These are phyloP conservation scores for Diaporthe citrichinensis DNA, from an alignment of 2,329 filamentous ascomycete genomes.

Conservation along the genomic window DNA sequence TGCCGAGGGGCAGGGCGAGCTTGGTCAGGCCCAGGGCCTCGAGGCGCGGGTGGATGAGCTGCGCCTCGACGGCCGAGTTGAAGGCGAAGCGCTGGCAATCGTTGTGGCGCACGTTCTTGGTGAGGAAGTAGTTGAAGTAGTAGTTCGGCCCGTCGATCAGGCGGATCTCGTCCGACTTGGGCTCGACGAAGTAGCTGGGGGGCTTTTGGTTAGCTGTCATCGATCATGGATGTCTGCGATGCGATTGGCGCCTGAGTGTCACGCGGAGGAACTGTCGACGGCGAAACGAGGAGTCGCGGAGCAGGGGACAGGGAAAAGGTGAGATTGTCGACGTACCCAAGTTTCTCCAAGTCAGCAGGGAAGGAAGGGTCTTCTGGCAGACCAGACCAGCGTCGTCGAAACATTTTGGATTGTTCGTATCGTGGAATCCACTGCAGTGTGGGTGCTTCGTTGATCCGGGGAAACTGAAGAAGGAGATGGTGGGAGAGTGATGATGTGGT, in stretches of 20 bases:
- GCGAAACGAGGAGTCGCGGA: not conserved
- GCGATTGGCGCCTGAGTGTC: not conserved
- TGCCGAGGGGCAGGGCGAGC: constrained; percentile 72
- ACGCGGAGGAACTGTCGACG: not conserved
- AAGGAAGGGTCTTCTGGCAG: constrained; percentile 81
- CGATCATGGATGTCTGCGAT: not conserved
- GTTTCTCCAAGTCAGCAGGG: constrained; percentile 73
- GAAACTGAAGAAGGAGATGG: too few species aligned
- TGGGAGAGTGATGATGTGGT: not conserved
- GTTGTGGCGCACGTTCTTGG: constrained; percentile 83
- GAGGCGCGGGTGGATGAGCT: constrained; percentile 74
- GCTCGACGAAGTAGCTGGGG: constrained; percentile 82
- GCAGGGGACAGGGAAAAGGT: not conserved
- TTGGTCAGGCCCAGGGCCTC: constrained; percentile 70
- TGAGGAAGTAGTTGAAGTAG: constrained; percentile 82
- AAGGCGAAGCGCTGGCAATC: constrained; percentile 80
- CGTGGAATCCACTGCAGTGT: too few species aligned
- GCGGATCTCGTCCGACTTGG: constrained; percentile 78
- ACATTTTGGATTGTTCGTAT: constrained; percentile 70
- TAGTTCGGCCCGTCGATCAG: constrained; percentile 75
- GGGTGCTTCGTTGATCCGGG: not conserved
- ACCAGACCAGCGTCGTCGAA: constrained; percentile 76
- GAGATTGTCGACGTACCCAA: constrained; percentile 72
- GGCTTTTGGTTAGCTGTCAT: not conserved
- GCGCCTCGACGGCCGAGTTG: constrained; percentile 76